Evolutionary conservation across 1,284 basidiomycete genomes (phyloP).

Genomic region (Malassezia pachydermatis): DNA sequence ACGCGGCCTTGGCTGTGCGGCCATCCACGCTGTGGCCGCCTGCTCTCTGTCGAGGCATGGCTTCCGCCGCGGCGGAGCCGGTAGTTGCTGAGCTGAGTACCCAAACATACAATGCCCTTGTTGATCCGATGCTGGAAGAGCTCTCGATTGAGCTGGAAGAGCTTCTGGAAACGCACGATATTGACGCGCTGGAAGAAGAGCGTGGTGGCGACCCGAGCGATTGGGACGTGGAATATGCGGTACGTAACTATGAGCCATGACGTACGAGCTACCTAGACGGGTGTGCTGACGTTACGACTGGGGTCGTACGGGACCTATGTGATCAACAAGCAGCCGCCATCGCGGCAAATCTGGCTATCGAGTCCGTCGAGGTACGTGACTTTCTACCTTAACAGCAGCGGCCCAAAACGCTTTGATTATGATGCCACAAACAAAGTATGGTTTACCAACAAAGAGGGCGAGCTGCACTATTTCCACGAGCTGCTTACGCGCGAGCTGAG

Average conservation of each 20-base stretch:
- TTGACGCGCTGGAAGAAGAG: conserved; percentile 21
- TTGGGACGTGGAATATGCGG: conserved; percentile 87
- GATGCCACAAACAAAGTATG: conserved; percentile 26
- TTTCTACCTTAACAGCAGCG: conserved; percentile 21
- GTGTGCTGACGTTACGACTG: conserved; percentile 76
- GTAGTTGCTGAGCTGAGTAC: neutral
- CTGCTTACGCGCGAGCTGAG: conserved; percentile 33
- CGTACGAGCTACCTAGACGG: conserved; percentile 54
- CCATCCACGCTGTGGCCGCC: no score
- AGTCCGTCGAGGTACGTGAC: conserved; percentile 56
- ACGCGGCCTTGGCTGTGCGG: no score
- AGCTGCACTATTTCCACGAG: conserved; percentile 25
- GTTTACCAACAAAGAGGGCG: conserved; percentile 39
- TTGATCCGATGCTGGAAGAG: conserved; percentile 71
- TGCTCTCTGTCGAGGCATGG: no score
- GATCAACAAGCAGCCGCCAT: conserved; percentile 98
- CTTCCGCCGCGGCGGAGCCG: no score
- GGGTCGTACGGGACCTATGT: conserved; percentile 87
- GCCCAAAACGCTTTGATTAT: conserved; percentile 45
- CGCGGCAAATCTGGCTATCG: conserved; percentile 96
- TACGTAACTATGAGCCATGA: conserved; percentile 52
- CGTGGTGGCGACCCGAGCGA: conserved; percentile 27
- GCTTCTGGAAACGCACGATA: conserved; percentile 58
- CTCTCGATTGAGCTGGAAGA: conserved; percentile 70
- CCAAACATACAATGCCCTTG: conserved; percentile 60